These are phyloP conservation scores for Phoma herbarum DNA, from an alignment of 2,329 filamentous ascomycete genomes.

Conservation along the genomic window DNA sequence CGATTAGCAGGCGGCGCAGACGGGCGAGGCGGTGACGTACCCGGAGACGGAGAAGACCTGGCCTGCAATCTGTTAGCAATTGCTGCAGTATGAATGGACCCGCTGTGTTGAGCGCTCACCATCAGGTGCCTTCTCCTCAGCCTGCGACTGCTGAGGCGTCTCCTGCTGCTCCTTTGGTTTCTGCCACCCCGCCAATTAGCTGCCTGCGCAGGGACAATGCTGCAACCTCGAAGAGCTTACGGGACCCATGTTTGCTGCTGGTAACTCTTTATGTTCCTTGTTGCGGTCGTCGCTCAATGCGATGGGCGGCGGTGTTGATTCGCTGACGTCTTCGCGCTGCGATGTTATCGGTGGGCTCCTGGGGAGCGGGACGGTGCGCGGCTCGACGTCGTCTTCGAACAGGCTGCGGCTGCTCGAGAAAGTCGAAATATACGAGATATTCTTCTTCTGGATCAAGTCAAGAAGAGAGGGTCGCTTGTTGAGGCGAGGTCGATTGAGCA, in stretches of 20 bases:
- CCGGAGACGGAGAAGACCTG: slow-evolving; percentile 76
- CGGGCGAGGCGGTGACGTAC: slow-evolving; percentile 50
- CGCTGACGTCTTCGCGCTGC: slow-evolving; percentile 38
- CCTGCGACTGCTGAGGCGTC: slow-evolving; percentile 47
- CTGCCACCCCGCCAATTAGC: slow-evolving; percentile 43
- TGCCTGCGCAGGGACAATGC: slow-evolving; percentile 18
- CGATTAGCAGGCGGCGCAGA: slow-evolving; percentile 38
- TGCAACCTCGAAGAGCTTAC: slow-evolving; percentile 38
- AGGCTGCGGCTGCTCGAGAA: slow-evolving; percentile 30
- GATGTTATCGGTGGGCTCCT: slow-evolving; percentile 45
- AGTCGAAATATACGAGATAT: slow-evolving; percentile 58
- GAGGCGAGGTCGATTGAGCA: slow-evolving; percentile 67
- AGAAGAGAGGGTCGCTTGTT: slow-evolving; percentile 68
- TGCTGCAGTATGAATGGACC: background rate
- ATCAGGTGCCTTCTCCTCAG: slow-evolving; percentile 55
- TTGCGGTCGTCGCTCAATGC: slow-evolving; percentile 31
- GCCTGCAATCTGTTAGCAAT: slow-evolving; percentile 52
- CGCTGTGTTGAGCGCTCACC: slow-evolving; percentile 3
- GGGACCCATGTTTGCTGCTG: slow-evolving; percentile 48
- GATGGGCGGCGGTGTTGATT: slow-evolving; percentile 36
- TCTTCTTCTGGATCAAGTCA: slow-evolving; percentile 65
- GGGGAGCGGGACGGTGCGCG: slow-evolving; percentile 48
- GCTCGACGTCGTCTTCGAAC: slow-evolving; percentile 41
- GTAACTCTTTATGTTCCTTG: slow-evolving; percentile 19
- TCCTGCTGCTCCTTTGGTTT: slow-evolving; percentile 50